Conservation (phyloP, 768 basidiomycete species). For the Psilocybe sp. region DNA sequence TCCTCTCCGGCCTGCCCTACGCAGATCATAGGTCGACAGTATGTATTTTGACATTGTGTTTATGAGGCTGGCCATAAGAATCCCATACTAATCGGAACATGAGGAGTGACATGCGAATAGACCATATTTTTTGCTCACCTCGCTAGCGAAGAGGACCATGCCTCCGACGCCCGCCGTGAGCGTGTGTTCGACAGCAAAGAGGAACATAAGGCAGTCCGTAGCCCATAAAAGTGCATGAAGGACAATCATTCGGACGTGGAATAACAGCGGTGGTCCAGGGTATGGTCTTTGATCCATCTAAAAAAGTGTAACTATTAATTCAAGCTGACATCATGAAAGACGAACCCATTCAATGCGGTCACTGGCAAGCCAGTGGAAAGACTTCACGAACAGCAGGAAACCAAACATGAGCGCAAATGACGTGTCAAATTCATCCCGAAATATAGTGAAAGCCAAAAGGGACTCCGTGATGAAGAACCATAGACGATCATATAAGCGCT, state of each 20-base stretch:
- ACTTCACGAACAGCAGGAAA: conserved; percentile 91
- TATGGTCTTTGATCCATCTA: conserved; percentile 98
- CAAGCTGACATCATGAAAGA: not conserved
- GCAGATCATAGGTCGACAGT: conserved; percentile 77
- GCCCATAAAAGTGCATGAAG: conserved; percentile 75
- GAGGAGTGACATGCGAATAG: conserved; percentile 5
- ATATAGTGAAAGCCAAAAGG: conserved; percentile 93
- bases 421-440: conserved; percentile 93
- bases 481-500: conserved; percentile 93
- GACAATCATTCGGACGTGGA: conserved; percentile 79
- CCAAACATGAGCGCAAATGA: conserved; percentile 92
- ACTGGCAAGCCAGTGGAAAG: conserved; percentile 95
- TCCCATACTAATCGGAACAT: conserved; percentile 64
- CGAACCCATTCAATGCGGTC: conserved; percentile 95
- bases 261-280: conserved; percentile 77
- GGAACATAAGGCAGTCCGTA: conserved; percentile 75
- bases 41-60: conserved; percentile 81
- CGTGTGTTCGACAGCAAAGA: conserved; percentile 78
- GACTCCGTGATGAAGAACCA: conserved; percentile 99
- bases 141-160: conserved; percentile 93
- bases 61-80: conserved; percentile 76
- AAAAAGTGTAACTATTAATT: conserved; percentile 4
- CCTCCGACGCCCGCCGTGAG: conserved; percentile 78
- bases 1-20: conserved; percentile 72
- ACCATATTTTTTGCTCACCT: conserved; percentile 50